Conservation (phyloP, 2,329 filamentous ascomycete species). For the Colletotrichum musae region DNA sequence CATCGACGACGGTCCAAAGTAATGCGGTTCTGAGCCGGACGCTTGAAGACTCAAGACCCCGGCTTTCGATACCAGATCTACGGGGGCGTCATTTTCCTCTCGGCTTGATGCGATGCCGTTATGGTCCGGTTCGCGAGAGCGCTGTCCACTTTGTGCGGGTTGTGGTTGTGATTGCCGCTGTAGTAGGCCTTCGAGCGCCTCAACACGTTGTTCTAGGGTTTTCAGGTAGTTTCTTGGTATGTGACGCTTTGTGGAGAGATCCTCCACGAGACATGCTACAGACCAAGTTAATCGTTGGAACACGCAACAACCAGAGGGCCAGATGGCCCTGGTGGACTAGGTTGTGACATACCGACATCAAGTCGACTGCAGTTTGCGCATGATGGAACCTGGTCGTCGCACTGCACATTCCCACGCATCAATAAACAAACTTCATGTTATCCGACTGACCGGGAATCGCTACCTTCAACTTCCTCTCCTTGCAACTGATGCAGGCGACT, state of each 20-base stretch:
- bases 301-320: neutral
- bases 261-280: constrained; percentile 45
- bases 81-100: neutral
- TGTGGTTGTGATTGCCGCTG: neutral
- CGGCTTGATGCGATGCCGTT: neutral
- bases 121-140: neutral
- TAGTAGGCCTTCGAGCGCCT: constrained; percentile 43
- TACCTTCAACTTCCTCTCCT: constrained; percentile 14
- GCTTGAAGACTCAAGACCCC: constrained; percentile 15
- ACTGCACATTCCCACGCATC: neutral
- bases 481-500: constrained; percentile 13
- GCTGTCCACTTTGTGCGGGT: neutral
- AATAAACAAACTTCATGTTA: neutral
- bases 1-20: constrained; percentile 47
- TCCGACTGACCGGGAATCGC: neutral
- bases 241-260: constrained; percentile 46
- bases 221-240: constrained; percentile 48
- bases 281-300: neutral
- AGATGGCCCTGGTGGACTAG: neutral
- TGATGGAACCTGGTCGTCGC: constrained; percentile 15
- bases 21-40: constrained; percentile 45
- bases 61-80: constrained; percentile 2
- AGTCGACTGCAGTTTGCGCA: constrained; percentile 21
- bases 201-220: constrained; percentile 47
- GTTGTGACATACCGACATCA: neutral